These are phyloP conservation scores for Clarireedia monteithiana DNA, from an alignment of 2,329 filamentous ascomycete species.

Conservation along the genomic window DNA sequence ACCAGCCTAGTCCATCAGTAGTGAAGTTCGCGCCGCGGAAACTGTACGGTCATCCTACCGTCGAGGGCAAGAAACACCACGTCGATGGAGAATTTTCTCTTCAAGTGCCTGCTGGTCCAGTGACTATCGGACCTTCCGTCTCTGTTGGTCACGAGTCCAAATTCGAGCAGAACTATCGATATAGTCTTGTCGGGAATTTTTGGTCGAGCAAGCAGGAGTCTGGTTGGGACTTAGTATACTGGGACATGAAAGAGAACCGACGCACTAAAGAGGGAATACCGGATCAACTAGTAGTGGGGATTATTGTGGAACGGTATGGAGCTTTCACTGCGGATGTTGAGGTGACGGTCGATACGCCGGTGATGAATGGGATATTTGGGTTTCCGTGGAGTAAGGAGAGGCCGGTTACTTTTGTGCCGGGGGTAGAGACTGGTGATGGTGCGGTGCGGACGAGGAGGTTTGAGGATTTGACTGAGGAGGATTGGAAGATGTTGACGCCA, in stretches of 20 bases:
- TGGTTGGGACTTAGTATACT: constrained; percentile 16
- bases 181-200: constrained; percentile 11
- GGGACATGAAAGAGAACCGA: constrained; percentile 14
- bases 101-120: constrained; percentile 8
- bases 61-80: constrained; percentile 4
- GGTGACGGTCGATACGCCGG: constrained; percentile 15
- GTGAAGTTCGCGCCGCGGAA: constrained; percentile 15
- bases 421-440: constrained; percentile 16
- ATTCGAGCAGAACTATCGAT: constrained; percentile 11
- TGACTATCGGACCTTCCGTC: constrained; percentile 9
- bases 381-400: constrained; percentile 14
- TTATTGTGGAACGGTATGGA: constrained; percentile 9
- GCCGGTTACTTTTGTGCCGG: constrained; percentile 12
- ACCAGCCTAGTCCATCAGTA: background rate
- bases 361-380: constrained; percentile 12
- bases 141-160: constrained; percentile 4
- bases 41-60: constrained; percentile 12
- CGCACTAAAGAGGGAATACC: constrained; percentile 15
- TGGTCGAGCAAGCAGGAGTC: constrained; percentile 12
- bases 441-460: constrained; percentile 12
- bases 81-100: constrained; percentile 12
- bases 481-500: constrained; percentile 12
- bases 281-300: constrained; percentile 13
- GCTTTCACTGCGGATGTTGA: constrained; percentile 12
- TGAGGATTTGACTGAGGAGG: constrained; percentile 14